Evolutionary conservation across 2,329 filamentous ascomycete genomes (phyloP), one percentile per base, ranked within the genome.

Genomic region (Botryosphaeria dothidea): DNA sequence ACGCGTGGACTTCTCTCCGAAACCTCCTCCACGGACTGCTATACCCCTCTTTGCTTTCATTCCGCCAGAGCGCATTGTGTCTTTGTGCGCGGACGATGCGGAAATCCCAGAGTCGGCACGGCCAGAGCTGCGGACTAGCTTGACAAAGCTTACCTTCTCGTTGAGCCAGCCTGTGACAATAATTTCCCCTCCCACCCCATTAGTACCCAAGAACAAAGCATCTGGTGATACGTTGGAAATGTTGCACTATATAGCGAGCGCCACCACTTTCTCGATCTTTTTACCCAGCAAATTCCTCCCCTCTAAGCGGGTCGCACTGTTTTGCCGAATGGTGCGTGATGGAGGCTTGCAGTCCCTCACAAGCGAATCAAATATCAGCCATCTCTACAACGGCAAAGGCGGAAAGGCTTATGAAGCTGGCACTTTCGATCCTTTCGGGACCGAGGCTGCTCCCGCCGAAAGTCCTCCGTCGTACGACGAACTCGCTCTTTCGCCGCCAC

Each of bases 401-500:
- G 56, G 23, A 17, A 31, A 6, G 15, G 25, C 36, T 4, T 31
- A 27, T 29, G 38, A 43, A 7, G 25, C 19, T 6, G 38, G 36
- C 19, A 29, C n/a, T 15, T 60, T 46, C 25, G 43, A 23, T 17
- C 38, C 56, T 13, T 29, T n/a, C 46, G 13, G 6, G 5, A 19
- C 46, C 13, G 25, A 51, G 6, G 13, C 9, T 5, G 13, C 9
- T 1, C 52, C 34, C 15, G 38, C 38, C 2, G 56, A 60, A 8
- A 60, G 56, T 38, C 56, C 56, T 25, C 56, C 56, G 15, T 60
- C 56, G 23, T 60, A 60, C 17, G 56, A 60, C 11, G 56, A 60
- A 17, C 56, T 60, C 19, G 56, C 56, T 15, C 56, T 31, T 31
- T 31, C 52, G 7, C 52, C 56, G 23, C 56, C 38, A 2, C 38